These are phyloP conservation scores for Pueraria montana DNA, from an alignment of 306 rosid species.

Conservation along the genomic window DNA sequence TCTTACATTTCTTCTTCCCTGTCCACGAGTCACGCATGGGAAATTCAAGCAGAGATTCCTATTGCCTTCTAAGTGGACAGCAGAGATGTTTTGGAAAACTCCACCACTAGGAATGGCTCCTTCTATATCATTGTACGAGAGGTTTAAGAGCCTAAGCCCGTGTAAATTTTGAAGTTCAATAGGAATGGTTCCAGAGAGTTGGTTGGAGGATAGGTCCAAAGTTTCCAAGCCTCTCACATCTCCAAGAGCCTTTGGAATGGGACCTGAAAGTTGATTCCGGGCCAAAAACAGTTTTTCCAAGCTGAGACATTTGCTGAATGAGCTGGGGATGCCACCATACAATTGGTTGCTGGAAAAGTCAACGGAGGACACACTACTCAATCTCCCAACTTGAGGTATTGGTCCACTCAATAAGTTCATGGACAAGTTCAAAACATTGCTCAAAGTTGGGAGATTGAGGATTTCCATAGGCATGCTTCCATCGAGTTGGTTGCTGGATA, in stretches of 20 bases:
- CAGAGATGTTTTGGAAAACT: constrained; percentile 54
- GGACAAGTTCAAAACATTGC: constrained; percentile 67
- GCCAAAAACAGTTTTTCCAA: constrained; percentile 65
- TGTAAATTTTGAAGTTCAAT: constrained; percentile 55
- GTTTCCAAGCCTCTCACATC: constrained; percentile 65
- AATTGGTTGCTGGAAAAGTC: constrained; percentile 72
- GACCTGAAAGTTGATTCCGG: constrained; percentile 68
- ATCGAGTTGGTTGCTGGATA: constrained; percentile 70
- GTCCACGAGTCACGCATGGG: constrained; percentile 45
- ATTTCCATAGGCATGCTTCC: constrained; percentile 72
- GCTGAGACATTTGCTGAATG: constrained; percentile 67
- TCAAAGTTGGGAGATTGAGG: constrained; percentile 64
- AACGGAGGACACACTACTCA: constrained; percentile 54
- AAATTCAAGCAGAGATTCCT: constrained; percentile 59
- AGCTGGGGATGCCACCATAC: constrained; percentile 62
- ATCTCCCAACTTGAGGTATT: constrained; percentile 63
- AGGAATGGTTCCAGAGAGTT: constrained; percentile 77
- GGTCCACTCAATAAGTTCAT: constrained; percentile 67
- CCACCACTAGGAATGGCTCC: constrained; percentile 70
- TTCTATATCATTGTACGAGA: constrained; percentile 73
- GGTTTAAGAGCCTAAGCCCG: constrained; percentile 62
- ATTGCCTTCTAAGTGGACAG: constrained; percentile 73
- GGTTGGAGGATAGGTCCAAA: constrained; percentile 81
- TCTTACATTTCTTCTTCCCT: constrained; percentile 42
- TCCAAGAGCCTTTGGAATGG: constrained; percentile 64